Base-by-base conservation (phyloP, 495 filamentous ascomycete species). In the Gamarada debralockiae region DNA sequence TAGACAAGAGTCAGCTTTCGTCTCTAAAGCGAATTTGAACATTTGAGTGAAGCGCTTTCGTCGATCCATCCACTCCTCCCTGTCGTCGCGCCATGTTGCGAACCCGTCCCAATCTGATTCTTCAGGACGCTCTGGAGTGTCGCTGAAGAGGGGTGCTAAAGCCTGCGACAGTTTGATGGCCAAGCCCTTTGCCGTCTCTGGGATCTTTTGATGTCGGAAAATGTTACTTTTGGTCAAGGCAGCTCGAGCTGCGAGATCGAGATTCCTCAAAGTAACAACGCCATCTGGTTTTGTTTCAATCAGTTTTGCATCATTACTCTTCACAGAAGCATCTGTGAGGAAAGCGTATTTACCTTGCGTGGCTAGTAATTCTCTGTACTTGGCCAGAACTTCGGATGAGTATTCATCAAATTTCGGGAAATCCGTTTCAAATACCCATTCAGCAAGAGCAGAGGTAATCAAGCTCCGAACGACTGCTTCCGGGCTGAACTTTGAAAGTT, bases 391-490 rank as follows among this genome's bases (percentile, higher is more conserved):
- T 12, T 36, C 27, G 14, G 23, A 44, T n/a, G 24, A 24, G 6
- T 45, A 15, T 6, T 24, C 18, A 14, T 36, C 50, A 23, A 53
- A 37, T 8, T 36, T 13, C 14, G 50, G 50, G 37, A 53, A 53
- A 14, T 44, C 40, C 2, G 39, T 37, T 23, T 53, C 50, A 14
- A 53, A 53, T 6, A 53, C 50, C 50, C 50, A 53, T 24, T 23
- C n/a, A 10, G 15, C 29, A 14, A 53, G 17, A 2, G 50, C 50
- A 34, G 27, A 17, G 3, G 39, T 22, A 12, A 40, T 23, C 5
- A 53, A 23, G 1, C 24, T 25, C 15, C 50, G 39, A 5, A 53
- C 14, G 2, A 53, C 10, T 36, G 10, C 40, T n/a, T 36, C 25
- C 2, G 50, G 50, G 9, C 14, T 29, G 13, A 36, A 15, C n/a